Evolutionary conservation across 352 stramenopile genomes (phyloP), one percentile per base, ranked within the genome.

Genomic region (Phytophthora meadii): DNA sequence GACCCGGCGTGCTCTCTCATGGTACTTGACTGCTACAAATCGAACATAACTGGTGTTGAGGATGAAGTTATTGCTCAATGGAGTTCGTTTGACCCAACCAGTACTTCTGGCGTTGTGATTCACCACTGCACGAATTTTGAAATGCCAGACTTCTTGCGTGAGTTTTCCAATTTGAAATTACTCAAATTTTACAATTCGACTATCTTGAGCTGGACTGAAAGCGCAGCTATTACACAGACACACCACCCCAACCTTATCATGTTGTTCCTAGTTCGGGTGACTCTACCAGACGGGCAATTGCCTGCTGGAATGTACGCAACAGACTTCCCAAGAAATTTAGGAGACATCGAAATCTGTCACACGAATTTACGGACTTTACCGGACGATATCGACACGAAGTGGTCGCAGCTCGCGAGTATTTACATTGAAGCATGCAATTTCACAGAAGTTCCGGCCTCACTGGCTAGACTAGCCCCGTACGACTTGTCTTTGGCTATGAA

Each of bases 181-280:
- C 27, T 84, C 1, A 81, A 83, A 44, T 56, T 82, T 19, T 84
- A 79, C 57, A 85, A 84, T 42, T 74, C 74, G 3, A 82, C 72
- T 6, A 65, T 88, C 7, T 25, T n/a, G 0, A 49, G 34, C 5
- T 84, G 74, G 71, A 39, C 47, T 0, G 39, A 58, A 6, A 65
- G 55, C 17, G 74, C 74, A 4, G 71, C 68, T 8, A 32, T 85
- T 14, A 71, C 65, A 0, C 25, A 69, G 5, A 44, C 40, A 0
- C 30, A 68, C 27, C 68, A 85, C 25, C 62, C 74, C 7, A 69
- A 64, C 12, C 14, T 80, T 5, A 61, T 70, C 5, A 67, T 66
- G 63, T 5, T 72, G 1, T 72, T 72, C 34, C 49, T 79, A 9
- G 54, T 74, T 30, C 71, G 62, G 0, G 63, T 74, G 14, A 53